Evolutionary conservation across 108 stramenopile species (phyloP).

Genomic region (Nannochloropsis granulata): DNA sequence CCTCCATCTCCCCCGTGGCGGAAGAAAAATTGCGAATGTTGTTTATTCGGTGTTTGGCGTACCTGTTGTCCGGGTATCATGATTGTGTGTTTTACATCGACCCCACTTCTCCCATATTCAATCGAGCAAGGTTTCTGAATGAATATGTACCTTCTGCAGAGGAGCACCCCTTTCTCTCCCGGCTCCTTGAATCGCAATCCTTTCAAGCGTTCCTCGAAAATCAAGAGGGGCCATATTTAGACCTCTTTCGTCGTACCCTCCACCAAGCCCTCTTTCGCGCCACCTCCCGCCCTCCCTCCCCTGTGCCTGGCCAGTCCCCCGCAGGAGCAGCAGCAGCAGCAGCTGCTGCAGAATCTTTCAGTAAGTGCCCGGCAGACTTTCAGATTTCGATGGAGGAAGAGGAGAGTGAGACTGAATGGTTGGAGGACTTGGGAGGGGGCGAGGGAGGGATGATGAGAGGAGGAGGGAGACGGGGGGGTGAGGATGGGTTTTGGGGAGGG

Average conservation of each 20-base stretch:
- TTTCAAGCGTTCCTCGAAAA: conserved; percentile 23
- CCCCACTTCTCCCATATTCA: conserved; percentile 17
- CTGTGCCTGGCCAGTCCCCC: background rate
- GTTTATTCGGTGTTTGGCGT: conserved; percentile 11
- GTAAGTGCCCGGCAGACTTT: background rate
- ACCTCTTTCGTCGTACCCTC: conserved; percentile 10
- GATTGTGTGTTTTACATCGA: conserved; percentile 22
- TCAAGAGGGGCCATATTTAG: conserved; percentile 4
- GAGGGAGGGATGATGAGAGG: background rate
- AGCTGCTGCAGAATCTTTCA: background rate
- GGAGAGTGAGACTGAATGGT: background rate
- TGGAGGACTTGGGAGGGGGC: background rate
- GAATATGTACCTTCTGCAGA: conserved; percentile 2
- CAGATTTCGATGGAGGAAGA: background rate
- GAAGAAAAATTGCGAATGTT: conserved; percentile 3
- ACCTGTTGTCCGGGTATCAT: conserved; percentile 15
- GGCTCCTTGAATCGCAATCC: conserved; percentile 7
- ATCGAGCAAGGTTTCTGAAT: conserved; percentile 8
- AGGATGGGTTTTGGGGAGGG: background rate
- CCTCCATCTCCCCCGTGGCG: background rate
- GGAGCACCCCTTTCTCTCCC: conserved; percentile 3
- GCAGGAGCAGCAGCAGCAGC: background rate
- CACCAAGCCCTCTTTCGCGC: background rate
- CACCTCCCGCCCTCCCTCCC: background rate
- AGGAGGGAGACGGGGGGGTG: background rate